Conservation (phyloP, 2,329 filamentous ascomycete species). For the Fusarium chaquense region DNA sequence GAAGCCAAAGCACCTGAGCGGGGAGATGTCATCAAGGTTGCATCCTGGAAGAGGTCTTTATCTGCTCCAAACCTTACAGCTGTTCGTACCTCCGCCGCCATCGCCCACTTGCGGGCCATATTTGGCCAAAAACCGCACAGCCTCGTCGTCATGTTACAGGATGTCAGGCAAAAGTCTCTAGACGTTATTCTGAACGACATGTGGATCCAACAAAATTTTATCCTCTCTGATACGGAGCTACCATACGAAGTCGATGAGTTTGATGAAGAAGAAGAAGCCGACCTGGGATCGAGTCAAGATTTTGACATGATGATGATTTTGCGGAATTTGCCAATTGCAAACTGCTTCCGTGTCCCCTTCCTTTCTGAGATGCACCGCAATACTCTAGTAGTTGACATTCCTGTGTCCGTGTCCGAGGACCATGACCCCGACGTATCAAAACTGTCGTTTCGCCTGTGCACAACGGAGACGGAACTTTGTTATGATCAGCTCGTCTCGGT, state of each 20-base stretch:
- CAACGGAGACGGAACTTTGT: background rate
- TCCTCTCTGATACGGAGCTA: background rate
- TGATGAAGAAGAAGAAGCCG: background rate
- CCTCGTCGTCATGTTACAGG: background rate
- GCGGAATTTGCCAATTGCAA: background rate
- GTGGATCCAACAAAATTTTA: background rate
- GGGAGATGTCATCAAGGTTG: background rate
- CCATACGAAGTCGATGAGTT: background rate
- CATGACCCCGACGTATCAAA: background rate
- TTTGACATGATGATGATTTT: background rate
- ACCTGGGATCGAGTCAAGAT: background rate
- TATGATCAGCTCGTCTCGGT: no score
- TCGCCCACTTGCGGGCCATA: background rate
- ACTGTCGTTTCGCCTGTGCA: background rate
- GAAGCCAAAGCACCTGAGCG: background rate
- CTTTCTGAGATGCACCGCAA: background rate
- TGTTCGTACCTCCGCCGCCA: background rate
- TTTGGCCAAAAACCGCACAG: background rate
- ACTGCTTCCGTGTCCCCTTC: background rate
- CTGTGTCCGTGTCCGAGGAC: background rate
- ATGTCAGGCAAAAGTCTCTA: background rate
- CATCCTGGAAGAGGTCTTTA: background rate
- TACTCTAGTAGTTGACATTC: background rate
- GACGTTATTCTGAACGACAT: background rate
- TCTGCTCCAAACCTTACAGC: background rate